A percentile compares a stretch with the other conserved stretches of the same genome.
Evolutionary conservation across 129 eudicot genomes (phyloP).

Genomic region (Mikania micrantha): DNA sequence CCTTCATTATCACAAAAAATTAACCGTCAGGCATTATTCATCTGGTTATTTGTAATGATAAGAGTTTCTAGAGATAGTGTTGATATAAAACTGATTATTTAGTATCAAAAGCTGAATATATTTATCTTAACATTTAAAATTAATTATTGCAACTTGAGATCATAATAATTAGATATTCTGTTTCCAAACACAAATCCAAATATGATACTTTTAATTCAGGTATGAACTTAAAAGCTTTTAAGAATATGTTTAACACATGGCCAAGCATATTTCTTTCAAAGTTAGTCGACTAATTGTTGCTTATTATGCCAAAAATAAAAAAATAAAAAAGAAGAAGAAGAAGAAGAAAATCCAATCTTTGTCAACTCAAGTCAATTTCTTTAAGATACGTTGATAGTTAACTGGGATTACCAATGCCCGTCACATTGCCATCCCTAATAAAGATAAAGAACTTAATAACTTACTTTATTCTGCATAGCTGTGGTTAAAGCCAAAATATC

Average conservation of each 20-base stretch:
- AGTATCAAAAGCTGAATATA: neutral
- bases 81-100: neutral
- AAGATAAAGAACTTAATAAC: constrained; percentile 17
- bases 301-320: neutral
- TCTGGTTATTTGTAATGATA: neutral
- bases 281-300: neutral
- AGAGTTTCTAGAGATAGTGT: neutral
- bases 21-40: neutral
- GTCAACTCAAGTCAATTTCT: neutral
- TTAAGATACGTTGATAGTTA: neutral
- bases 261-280: neutral
- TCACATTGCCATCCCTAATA: neutral
- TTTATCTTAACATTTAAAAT: neutral
- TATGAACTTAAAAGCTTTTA: neutral
- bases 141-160: neutral
- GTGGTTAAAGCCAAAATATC: constrained; percentile 60
- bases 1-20: constrained; percentile 31
- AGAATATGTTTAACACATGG: neutral
- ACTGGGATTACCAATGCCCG: too few species aligned
- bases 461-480: constrained; percentile 52
- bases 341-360: neutral
- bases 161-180: too few species aligned
- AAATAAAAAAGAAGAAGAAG: too few species aligned
- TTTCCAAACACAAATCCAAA: neutral
- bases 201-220: too few species aligned